Percentiles rank a stretch among this genome's conserved stretches.
Conservation (phyloP, 768 basidiomycete genomes). For the Suillus cothurnatus region DNA sequence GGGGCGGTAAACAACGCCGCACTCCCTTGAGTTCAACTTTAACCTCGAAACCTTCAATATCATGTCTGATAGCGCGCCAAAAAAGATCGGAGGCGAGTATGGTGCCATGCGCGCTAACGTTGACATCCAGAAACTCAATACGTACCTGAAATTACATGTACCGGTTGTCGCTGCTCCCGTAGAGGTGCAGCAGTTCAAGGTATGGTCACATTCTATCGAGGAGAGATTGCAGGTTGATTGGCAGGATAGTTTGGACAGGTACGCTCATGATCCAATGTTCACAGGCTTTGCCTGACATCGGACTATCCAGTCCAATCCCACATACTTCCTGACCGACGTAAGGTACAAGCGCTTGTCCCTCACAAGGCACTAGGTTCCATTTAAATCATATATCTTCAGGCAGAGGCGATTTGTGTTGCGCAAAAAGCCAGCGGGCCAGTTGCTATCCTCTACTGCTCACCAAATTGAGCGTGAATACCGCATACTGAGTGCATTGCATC, state of each 20-base stretch:
- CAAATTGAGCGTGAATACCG: conserved; percentile 93
- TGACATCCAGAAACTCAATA: conserved; percentile 62
- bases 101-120: conserved; percentile 74
- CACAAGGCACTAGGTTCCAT: neutral
- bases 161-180: conserved; percentile 63
- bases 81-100: conserved; percentile 73
- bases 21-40: neutral
- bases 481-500: conserved; percentile 75
- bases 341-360: conserved; percentile 48
- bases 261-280: conserved; percentile 20
- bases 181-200: conserved; percentile 90
- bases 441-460: conserved; percentile 91
- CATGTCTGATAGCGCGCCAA: conserved; percentile 30
- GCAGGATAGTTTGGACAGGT: conserved; percentile 84
- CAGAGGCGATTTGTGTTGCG: conserved; percentile 78
- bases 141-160: conserved; percentile 62
- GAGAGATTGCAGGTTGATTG: neutral
- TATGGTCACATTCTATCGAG: conserved; percentile 35
- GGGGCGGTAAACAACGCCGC: neutral
- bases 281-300: neutral
- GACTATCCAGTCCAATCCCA: conserved; percentile 81
- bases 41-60: neutral
- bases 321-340: conserved; percentile 87
- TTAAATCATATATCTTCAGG: conserved; percentile 32
- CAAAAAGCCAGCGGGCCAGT: conserved; percentile 87